Base-by-base conservation (phyloP, 306 rosid genomes). In the Fragaria iinumae region DNA sequence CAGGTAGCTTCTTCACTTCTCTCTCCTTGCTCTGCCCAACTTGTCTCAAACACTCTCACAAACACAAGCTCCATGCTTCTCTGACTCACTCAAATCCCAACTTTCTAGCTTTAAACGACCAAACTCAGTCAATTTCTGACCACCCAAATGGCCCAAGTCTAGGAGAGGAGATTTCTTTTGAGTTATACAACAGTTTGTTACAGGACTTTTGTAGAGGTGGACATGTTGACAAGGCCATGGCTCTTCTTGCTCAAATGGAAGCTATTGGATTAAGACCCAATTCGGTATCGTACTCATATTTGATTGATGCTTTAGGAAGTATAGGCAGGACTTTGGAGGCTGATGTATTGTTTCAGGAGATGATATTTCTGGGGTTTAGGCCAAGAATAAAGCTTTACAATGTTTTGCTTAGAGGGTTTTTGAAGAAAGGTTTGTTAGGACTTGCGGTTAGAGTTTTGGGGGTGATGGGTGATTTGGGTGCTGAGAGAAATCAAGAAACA, bases 281-380 rank as follows among this genome's bases (percentile, higher is more conserved):
- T 72, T 77, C 84, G 43, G 4, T 74, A 5, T 82, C 90, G 50
- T 89, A 85, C 44, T 59, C 83, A 34, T 66, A 56, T 78, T 76
- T 91, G 48, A 89, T 91, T 77, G 88, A 89, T 69, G 88, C 91
- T 39, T 87, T 88, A 39, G 97, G 94, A 48, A 88, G 76, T 67
- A 83, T 84, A 38, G 94, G 93, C 6, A 83, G 97, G 86, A 89
- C 94, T 72, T 84, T 83, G 79, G 94, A 91, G 85, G 90, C 94
- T 67, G 93, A 89, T 64, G 78, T 84, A 75, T 25, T 91, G 76
- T 89, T 91, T 82, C 90, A 85, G 74, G 97, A 91, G 75, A 86
- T 89, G 86, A 56, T 82, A 36, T 83, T 21, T 73, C 39, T 57
- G 75, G 97, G 97, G 71, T 55, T 78, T 56, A 82, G 60, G 76